These are phyloP conservation scores for Selaginella moellendorffii DNA, from an alignment of 75 land plant species.

Conservation along the genomic window DNA sequence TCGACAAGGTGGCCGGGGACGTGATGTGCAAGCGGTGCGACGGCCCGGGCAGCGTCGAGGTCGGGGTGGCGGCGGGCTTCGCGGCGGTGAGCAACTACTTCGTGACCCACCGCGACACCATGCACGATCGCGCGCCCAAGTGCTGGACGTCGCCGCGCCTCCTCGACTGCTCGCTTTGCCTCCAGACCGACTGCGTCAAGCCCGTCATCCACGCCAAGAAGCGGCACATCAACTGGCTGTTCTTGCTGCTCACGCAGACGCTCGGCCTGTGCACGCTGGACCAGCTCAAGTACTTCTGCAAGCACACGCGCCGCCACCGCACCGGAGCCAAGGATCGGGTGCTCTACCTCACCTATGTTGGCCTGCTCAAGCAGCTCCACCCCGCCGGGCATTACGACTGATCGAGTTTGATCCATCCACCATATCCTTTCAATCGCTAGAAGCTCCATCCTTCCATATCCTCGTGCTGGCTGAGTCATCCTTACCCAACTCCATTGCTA, in stretches of 20 bases:
- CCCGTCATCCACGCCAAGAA: conserved; percentile 47
- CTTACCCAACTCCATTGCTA: too few relatives aligned
- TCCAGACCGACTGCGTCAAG: conserved; percentile 33
- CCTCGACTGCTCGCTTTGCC: conserved; percentile 41
- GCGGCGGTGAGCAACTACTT: conserved; percentile 18
- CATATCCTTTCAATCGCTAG: not conserved
- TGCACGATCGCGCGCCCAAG: conserved; percentile 66
- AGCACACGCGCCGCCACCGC: conserved; percentile 56
- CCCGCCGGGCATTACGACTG: conserved; percentile 28
- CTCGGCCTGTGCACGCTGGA: conserved; percentile 53
- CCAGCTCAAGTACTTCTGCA: conserved; percentile 87
- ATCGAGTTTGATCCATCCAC: not conserved
- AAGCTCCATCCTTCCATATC: not conserved
- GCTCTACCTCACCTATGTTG: conserved; percentile 62
- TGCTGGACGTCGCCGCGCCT: conserved; percentile 44
- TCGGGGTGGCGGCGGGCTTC: conserved; percentile 22
- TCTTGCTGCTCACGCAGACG: conserved; percentile 49
- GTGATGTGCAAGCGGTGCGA: conserved; percentile 55
- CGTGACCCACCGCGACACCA: conserved; percentile 16
- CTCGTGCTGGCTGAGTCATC: not conserved
- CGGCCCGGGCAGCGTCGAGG: conserved; percentile 19
- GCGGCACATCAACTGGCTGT: conserved; percentile 68
- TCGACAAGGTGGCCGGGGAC: conserved; percentile 32
- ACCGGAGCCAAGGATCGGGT: conserved; percentile 78
- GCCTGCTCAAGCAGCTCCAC: conserved; percentile 51